These are phyloP conservation scores for Cucurbita argyrosperma DNA, from an alignment of 306 rosid species.

Conservation along the genomic window DNA sequence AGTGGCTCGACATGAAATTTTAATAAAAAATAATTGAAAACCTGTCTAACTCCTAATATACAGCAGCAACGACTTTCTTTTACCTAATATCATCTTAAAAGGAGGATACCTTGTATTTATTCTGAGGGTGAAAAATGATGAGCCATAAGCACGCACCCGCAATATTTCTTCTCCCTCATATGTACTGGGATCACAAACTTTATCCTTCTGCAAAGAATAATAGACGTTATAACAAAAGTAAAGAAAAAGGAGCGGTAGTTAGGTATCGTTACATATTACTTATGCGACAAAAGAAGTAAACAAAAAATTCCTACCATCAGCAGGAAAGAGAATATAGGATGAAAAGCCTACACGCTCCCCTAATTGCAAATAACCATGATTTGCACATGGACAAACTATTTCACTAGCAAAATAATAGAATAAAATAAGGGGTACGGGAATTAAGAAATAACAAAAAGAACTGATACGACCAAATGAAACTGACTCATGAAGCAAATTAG, in stretches of 20 bases:
- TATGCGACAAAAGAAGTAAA: background rate
- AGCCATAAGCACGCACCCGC: conserved; percentile 78
- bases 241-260: background rate
- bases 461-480: background rate
- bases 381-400: background rate
- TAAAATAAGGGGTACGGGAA: background rate
- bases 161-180: conserved; percentile 71
- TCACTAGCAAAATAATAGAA: background rate
- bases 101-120: conserved; percentile 70
- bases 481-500: background rate
- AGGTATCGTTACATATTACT: background rate
- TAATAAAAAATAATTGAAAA: background rate
- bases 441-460: background rate
- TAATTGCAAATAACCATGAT: background rate
- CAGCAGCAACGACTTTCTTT: background rate
- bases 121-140: conserved; percentile 73
- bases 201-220: conserved; percentile 37
- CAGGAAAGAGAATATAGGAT: background rate
- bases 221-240: background rate
- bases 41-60: background rate
- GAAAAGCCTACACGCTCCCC: background rate
- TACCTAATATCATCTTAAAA: background rate
- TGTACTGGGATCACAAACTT: conserved; percentile 26
- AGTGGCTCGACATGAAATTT: background rate
- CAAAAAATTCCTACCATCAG: background rate